A percentile compares a stretch with the other conserved stretches of the same genome.
Conservation (phyloP, 768 basidiomycete genomes). For the Galerina sulciceps region DNA sequence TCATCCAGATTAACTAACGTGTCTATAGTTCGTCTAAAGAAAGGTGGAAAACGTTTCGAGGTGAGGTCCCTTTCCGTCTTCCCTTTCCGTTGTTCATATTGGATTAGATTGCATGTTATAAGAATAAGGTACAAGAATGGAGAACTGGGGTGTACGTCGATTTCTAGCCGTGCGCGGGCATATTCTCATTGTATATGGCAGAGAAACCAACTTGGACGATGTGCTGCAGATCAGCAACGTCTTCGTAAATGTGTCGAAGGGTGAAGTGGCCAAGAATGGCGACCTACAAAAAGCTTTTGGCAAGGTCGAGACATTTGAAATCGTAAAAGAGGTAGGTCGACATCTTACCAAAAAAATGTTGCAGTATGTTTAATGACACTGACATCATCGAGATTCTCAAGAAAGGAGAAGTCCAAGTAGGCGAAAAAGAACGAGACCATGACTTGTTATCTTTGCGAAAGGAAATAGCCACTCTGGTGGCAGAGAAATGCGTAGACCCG, state of each 20-base stretch:
- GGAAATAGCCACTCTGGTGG: conserved; percentile 93
- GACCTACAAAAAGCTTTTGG: conserved; percentile 94
- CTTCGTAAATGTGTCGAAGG: conserved; percentile 96
- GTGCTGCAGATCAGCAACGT: conserved; percentile 96
- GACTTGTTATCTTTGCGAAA: conserved; percentile 79
- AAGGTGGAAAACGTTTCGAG: conserved; percentile 97
- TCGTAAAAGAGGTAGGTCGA: conserved; percentile 75
- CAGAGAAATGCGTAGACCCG: conserved; percentile 96
- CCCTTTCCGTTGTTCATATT: conserved; percentile 3
- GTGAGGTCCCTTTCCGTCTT: conserved; percentile 38
- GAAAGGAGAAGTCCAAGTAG: conserved; percentile 96
- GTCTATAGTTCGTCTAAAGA: conserved; percentile 93
- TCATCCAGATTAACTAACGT: conserved; percentile 88
- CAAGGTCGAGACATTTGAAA: conserved; percentile 68
- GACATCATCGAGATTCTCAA: conserved; percentile 71
- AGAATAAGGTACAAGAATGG: conserved; percentile 99
- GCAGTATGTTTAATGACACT: not conserved
- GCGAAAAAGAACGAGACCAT: conserved; percentile 95
- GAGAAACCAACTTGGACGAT: conserved; percentile 93
- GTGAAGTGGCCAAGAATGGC: conserved; percentile 85
- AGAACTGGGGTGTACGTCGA: conserved; percentile 81
- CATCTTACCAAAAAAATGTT: too few relatives aligned
- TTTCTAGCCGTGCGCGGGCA: not conserved
- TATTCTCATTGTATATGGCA: conserved; percentile 28
- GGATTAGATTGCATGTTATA: conserved; percentile 90